These are phyloP conservation scores for Penicillium aurantiogriseum DNA, from an alignment of 2,329 filamentous ascomycete genomes.

Conservation along the genomic window DNA sequence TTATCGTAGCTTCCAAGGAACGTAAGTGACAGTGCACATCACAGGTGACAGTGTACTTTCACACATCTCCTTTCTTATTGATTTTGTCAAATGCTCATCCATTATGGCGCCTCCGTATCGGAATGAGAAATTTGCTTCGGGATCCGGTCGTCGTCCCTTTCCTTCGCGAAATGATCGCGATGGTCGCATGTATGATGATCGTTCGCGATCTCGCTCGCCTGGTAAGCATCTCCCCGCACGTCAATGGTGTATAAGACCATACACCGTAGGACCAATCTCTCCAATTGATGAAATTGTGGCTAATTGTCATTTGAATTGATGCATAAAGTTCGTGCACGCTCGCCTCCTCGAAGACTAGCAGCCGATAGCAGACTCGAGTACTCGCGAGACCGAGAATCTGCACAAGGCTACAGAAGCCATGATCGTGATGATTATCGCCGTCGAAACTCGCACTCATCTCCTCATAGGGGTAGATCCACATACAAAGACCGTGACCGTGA, in stretches of 20 bases:
- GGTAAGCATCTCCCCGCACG: conserved; percentile 47
- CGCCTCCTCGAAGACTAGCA: conserved; percentile 38
- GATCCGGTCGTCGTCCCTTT: conserved; percentile 24
- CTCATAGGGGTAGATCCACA: conserved; percentile 36
- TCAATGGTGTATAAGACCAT: conserved; percentile 30
- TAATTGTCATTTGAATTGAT: conserved; percentile 24
- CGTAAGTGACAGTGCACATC: too few species aligned
- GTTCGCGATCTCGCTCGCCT: conserved; percentile 43
- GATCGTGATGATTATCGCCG: conserved; percentile 38
- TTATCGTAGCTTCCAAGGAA: too few species aligned
- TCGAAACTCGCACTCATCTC: conserved; percentile 35
- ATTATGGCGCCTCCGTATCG: conserved; percentile 24
- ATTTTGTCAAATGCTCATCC: neutral
- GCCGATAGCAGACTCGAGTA: conserved; percentile 39
- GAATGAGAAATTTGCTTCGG: conserved; percentile 29
- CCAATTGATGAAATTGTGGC: conserved; percentile 30
- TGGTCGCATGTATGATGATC: conserved; percentile 49
- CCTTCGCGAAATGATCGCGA: conserved; percentile 39
- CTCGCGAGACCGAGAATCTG: conserved; percentile 32
- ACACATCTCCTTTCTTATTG: neutral
- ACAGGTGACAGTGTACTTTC: too few species aligned
- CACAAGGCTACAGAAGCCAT: conserved; percentile 33
- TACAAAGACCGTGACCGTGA: conserved; percentile 50
- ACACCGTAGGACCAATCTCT: conserved; percentile 18
- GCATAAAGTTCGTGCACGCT: conserved; percentile 39